Evolutionary conservation across 768 basidiomycete genomes (phyloP).

Genomic region (Leccinum sublutescens): DNA sequence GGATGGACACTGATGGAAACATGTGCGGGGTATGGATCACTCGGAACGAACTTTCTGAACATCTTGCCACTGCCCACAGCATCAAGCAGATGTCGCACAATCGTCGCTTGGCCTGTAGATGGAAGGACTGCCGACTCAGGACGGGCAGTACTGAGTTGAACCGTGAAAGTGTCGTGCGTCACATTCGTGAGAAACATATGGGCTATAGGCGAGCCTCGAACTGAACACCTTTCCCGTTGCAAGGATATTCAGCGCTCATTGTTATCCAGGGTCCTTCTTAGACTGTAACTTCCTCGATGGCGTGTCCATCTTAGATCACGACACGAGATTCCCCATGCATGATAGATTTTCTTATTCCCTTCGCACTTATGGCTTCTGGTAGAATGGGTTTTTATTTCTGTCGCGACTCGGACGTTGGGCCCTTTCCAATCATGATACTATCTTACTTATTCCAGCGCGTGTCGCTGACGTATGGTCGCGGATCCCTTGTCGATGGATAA

Average conservation of each 20-base stretch:
- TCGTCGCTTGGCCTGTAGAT: neutral
- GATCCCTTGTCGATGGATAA: too few species aligned
- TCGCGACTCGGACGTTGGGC: neutral
- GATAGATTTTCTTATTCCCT: neutral
- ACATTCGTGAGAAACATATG: conserved; percentile 17
- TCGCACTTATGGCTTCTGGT: neutral
- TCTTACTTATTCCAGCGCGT: neutral
- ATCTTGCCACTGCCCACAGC: conserved; percentile 9
- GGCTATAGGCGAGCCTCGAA: conserved; percentile 3
- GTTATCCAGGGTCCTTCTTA: too few species aligned
- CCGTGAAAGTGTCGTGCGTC: conserved; percentile 16
- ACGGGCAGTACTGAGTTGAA: conserved; percentile 1
- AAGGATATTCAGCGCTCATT: neutral
- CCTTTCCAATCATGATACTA: too few species aligned
- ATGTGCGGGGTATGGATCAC: conserved; percentile 5
- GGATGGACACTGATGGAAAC: neutral
- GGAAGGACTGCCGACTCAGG: conserved; percentile 9
- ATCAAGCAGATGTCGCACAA: neutral
- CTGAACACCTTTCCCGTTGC: too few species aligned
- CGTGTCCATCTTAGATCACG: neutral
- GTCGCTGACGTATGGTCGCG: neutral
- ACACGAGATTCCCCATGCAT: too few species aligned
- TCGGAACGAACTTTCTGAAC: neutral
- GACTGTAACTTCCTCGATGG: too few species aligned
- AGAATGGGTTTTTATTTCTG: neutral